Conservation (phyloP, 768 basidiomycete genomes). For the Lactarius hengduanensis region DNA sequence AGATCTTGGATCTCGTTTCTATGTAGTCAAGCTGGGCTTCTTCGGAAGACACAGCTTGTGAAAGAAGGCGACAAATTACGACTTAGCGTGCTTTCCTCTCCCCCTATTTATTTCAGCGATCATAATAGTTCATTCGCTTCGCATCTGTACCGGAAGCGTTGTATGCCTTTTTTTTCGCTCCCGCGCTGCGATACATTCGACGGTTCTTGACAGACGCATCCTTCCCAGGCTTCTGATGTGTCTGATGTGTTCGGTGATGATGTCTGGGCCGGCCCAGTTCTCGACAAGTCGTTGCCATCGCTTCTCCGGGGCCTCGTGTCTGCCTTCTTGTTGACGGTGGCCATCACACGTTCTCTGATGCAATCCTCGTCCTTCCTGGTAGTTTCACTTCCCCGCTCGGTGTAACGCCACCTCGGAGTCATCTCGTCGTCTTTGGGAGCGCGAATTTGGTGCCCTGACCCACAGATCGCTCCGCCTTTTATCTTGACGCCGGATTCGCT, state of each 20-base stretch:
- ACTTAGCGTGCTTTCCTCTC: background rate
- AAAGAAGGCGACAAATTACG: constrained; percentile 7
- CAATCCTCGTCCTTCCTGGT: constrained; percentile 1
- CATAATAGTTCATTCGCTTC: constrained; percentile 10
- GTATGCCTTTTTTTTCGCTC: background rate
- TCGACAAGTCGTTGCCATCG: background rate
- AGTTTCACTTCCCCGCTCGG: background rate
- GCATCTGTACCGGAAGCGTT: background rate
- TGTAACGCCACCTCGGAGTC: constrained; percentile 5
- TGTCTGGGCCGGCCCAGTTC: constrained; percentile 15
- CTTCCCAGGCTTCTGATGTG: background rate
- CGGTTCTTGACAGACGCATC: background rate
- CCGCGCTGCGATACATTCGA: background rate
- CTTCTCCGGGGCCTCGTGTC: constrained; percentile 15
- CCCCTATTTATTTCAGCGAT: constrained; percentile 5
- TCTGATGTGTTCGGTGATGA: constrained; percentile 8
- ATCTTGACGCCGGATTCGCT: constrained; percentile 6
- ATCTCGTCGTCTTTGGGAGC: constrained; percentile 4
- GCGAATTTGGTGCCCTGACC: constrained; percentile 2
- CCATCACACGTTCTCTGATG: constrained; percentile 24
- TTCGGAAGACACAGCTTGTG: constrained; percentile 13
- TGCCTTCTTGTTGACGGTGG: background rate
- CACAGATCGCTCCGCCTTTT: background rate
- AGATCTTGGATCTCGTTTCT: constrained; percentile 22
- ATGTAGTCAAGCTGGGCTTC: background rate